Base-by-base conservation (phyloP, 257 asterid species). In the Forsythia viridissima region DNA sequence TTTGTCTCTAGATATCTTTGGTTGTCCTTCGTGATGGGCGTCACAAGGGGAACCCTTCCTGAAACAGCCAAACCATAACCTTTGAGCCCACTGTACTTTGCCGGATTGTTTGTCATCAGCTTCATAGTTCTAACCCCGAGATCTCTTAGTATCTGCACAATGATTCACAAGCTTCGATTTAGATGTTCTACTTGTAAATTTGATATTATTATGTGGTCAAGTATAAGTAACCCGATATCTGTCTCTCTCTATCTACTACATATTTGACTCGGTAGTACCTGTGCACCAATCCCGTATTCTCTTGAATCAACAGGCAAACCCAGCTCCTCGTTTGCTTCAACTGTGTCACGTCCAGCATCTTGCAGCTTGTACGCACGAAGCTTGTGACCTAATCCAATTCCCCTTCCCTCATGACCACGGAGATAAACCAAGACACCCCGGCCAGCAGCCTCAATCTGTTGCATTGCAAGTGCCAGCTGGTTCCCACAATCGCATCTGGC, bases 361-460 rank as follows among this genome's bases (percentile, higher is more conserved):
- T 95, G 99, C 79, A 95, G 86, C 77, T 88, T 93, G 89, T 95
- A 95, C 48, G 99, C 98, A 12, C 92, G 94, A 30, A 95, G 99
- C 67, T 95, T 95, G 87, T 95, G 99, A 71, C 99, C 99, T 78
- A 96, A 83, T 76, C 99, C 99, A 8, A 96, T 96, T 41, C 99
- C 99, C 43, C 98, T 85, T 65, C 99, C 98, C 82, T 96, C 99
- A 39, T 96, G 99, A 70, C 99, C 99, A 36, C 98, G 99, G 21
- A 96, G 91, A 78, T 93, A 96, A 66, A 96, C 96, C 75, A 96
- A 77, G 71, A 93, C 92, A 3, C 99, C 99, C 81, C 89, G 85
- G 46, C 99, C 97, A 69, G 91, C 97, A 71, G 94, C 97, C 84
- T 96, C 99, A 40, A 93, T 93, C 85, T 90, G 90, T 77, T 91